These are phyloP conservation scores for Suaeda aralocaspica DNA, from an alignment of 148 eudicot genomes.

Conservation along the genomic window DNA sequence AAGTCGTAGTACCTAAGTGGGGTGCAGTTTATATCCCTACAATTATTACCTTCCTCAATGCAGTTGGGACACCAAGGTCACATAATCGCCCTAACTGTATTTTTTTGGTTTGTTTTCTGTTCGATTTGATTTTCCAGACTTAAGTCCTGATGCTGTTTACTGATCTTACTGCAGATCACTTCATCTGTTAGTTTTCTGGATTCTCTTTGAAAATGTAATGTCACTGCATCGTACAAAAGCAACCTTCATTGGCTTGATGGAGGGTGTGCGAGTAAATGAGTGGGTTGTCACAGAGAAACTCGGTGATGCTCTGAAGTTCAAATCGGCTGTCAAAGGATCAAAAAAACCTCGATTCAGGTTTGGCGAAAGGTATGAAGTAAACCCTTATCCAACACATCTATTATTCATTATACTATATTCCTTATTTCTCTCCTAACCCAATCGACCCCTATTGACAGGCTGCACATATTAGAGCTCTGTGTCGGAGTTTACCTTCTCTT, in stretches of 20 bases:
- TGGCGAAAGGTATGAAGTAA: constrained; percentile 40
- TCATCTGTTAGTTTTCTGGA: constrained; percentile 42
- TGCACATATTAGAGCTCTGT: constrained; percentile 33
- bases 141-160: not conserved
- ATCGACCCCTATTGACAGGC: constrained; percentile 18
- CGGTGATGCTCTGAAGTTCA: constrained; percentile 37
- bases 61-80: constrained; percentile 83
- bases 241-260: constrained; percentile 41
- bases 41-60: constrained; percentile 60
- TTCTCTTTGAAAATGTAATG: constrained; percentile 46
- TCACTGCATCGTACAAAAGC: constrained; percentile 44
- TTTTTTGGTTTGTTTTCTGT: not conserved
- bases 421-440: not conserved
- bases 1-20: constrained; percentile 74
- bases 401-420: not conserved
- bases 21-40: constrained; percentile 73
- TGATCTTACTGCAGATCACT: constrained; percentile 41
- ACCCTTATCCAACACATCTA: not conserved
- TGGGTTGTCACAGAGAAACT: constrained; percentile 49
- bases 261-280: constrained; percentile 40
- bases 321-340: constrained; percentile 24
- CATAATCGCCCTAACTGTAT: not conserved
- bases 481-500: constrained; percentile 37
- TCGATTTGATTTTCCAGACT: constrained; percentile 36
- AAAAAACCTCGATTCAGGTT: constrained; percentile 27